Evolutionary conservation across 1,139 yeast species (phyloP).

Genomic region (Blastobotrys ciferrii): DNA sequence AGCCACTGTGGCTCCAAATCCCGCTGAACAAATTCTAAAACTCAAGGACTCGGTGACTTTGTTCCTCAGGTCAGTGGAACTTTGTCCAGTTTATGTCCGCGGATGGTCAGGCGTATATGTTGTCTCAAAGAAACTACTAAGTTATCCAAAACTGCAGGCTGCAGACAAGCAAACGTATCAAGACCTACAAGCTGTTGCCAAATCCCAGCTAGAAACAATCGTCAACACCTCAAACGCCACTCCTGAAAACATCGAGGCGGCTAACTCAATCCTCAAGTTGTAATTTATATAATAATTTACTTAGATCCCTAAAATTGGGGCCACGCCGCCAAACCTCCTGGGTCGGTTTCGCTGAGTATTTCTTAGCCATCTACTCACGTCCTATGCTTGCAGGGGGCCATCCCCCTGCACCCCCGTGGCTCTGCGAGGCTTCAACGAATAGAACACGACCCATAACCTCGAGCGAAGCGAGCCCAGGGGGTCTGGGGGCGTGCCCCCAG

Average conservation of each 20-base stretch:
- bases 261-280: slow-evolving; percentile 17
- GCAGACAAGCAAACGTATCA: slow-evolving; percentile 28
- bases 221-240: slow-evolving; percentile 35
- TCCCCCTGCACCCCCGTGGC: no score
- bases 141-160: slow-evolving; percentile 24
- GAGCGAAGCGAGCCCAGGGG: no score
- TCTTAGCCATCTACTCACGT: no score
- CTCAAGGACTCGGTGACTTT: slow-evolving; percentile 48
- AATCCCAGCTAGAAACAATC: slow-evolving; percentile 37
- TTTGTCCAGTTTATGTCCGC: slow-evolving; percentile 63
- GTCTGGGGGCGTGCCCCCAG: no score
- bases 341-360: no score
- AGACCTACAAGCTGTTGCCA: slow-evolving; percentile 37
- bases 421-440: no score
- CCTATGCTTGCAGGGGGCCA: no score
- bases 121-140: slow-evolving; percentile 37
- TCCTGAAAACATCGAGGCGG: slow-evolving; percentile 36
- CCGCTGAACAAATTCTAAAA: slow-evolving; percentile 19
- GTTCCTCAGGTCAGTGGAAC: slow-evolving; percentile 69
- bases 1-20: slow-evolving; percentile 23
- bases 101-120: slow-evolving; percentile 75
- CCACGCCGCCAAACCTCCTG: no score
- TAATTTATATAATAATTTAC: neutral
- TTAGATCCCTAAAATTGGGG: neutral
- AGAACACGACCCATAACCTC: no score